Evolutionary conservation across 208 protist species (phyloP).

Genomic region (Phytomonas sp.): DNA sequence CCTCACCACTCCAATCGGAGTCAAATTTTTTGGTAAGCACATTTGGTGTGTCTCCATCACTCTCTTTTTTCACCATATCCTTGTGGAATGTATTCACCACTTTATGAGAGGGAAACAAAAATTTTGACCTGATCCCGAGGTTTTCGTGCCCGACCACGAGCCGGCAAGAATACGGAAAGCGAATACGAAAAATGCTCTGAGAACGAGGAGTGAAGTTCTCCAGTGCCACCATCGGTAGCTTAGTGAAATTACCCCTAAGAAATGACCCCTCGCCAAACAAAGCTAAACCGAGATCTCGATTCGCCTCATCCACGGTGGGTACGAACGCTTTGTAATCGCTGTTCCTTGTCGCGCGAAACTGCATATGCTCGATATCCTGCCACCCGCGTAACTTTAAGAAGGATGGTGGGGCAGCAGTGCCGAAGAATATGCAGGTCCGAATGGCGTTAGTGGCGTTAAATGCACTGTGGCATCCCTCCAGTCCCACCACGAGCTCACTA

Average conservation of each 20-base stretch:
- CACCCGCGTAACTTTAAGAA: constrained; percentile 42
- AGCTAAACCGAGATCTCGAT: constrained; percentile 10
- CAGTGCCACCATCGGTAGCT: constrained; percentile 47
- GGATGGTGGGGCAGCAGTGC: constrained; percentile 37
- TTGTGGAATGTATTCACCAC: no score
- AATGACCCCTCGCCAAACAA: constrained; percentile 29
- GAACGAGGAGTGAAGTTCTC: constrained; percentile 75
- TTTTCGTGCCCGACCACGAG: constrained; percentile 85
- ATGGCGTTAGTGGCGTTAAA: constrained; percentile 86
- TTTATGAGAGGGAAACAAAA: no score
- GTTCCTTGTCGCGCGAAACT: constrained; percentile 11
- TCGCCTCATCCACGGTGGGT: background rate
- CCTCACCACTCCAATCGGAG: no score
- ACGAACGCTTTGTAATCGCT: background rate
- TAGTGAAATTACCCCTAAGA: constrained; percentile 15
- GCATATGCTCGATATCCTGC: constrained; percentile 49
- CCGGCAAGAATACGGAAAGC: constrained; percentile 26
- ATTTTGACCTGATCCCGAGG: constrained; percentile 36
- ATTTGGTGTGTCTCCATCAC: no score
- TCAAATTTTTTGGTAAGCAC: no score
- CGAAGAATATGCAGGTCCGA: constrained; percentile 72
- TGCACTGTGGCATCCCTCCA: constrained; percentile 72
- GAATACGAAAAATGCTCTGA: constrained; percentile 47
- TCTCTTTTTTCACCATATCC: no score
- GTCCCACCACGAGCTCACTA: constrained; percentile 28